A percentile compares a stretch with the other conserved stretches of the same genome.
Conservation (phyloP, 805 yeast species). For the Suhomyces sp. region DNA sequence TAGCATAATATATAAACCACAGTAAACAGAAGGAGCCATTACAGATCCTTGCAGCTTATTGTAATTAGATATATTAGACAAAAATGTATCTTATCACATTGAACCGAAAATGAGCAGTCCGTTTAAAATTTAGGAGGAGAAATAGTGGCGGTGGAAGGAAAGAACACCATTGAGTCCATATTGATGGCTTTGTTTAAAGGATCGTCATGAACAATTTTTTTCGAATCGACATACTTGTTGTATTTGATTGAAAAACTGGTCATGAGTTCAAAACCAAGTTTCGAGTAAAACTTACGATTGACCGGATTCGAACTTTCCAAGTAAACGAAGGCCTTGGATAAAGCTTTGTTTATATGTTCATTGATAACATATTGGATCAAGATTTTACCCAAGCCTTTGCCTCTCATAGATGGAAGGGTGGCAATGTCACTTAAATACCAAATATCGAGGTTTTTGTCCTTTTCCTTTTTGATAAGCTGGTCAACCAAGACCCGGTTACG, state of each 20-base stretch:
- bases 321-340: constrained; percentile 33
- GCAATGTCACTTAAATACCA: constrained; percentile 64
- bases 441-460: constrained; percentile 18
- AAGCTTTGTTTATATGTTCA: constrained; percentile 35
- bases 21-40: constrained; percentile 13
- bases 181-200: constrained; percentile 12
- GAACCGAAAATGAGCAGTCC: constrained; percentile 5
- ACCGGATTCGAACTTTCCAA: constrained; percentile 57
- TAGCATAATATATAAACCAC: constrained; percentile 17
- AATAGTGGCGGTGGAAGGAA: constrained; percentile 4
- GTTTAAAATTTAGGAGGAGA: constrained; percentile 5
- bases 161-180: constrained; percentile 16
- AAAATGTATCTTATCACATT: constrained; percentile 14
- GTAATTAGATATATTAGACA: constrained; percentile 16
- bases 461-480: constrained; percentile 18
- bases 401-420: constrained; percentile 55
- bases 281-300: constrained; percentile 51
- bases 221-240: constrained; percentile 18
- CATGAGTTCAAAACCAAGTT: constrained; percentile 46
- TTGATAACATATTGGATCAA: constrained; percentile 50
- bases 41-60: constrained; percentile 14
- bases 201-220: constrained; percentile 9
- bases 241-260: constrained; percentile 31
- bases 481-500: constrained; percentile 44
- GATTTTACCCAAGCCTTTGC: constrained; percentile 55